phyloP scores from a whole-genome alignment of 1,284 basidiomycete genomes.

The Leccinum angustisporum region DNA sequence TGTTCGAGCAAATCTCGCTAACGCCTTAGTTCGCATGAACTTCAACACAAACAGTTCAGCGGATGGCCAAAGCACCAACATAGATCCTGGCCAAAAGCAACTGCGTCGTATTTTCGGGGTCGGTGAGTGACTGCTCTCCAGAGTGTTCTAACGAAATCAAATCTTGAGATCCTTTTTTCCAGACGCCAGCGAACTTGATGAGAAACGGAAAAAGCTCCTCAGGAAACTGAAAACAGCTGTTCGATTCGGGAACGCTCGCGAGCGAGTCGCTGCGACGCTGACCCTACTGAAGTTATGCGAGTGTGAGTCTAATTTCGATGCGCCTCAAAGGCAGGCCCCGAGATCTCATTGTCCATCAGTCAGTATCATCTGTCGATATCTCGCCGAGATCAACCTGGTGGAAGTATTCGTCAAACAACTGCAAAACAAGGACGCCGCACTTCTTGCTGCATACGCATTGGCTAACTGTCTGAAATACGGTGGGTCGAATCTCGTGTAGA shows the following conservation, averaged over 20 bases:
- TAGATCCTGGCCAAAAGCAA: background rate
- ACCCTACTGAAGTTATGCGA: slow-evolving; percentile 9
- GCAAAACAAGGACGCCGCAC: background rate
- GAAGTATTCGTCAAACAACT: background rate
- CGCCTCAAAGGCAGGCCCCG: background rate
- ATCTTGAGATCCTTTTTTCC: background rate
- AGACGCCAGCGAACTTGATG: slow-evolving; percentile 7
- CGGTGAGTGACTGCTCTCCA: background rate
- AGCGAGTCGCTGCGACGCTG: slow-evolving; percentile 19
- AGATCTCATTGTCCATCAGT: background rate
- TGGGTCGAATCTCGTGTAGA: background rate
- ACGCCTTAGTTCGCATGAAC: slow-evolving; percentile 9
- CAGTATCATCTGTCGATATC: background rate
- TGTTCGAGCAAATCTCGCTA: slow-evolving; percentile 1
- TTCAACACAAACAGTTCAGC: background rate
- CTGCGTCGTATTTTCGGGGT: slow-evolving; percentile 1
- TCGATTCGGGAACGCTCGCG: slow-evolving; percentile 5
- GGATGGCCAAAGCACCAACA: background rate
- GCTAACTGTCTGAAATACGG: slow-evolving; percentile 6
- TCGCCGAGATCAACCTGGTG: background rate
- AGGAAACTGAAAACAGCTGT: slow-evolving; percentile 11
- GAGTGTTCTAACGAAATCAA: background rate
- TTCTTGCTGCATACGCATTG: slow-evolving; percentile 14
- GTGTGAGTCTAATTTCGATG: slow-evolving; percentile 2
- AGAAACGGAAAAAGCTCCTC: slow-evolving; percentile 8